Base-by-base conservation (phyloP, 202 grass and related monocot species). In the Setaria viridis region DNA sequence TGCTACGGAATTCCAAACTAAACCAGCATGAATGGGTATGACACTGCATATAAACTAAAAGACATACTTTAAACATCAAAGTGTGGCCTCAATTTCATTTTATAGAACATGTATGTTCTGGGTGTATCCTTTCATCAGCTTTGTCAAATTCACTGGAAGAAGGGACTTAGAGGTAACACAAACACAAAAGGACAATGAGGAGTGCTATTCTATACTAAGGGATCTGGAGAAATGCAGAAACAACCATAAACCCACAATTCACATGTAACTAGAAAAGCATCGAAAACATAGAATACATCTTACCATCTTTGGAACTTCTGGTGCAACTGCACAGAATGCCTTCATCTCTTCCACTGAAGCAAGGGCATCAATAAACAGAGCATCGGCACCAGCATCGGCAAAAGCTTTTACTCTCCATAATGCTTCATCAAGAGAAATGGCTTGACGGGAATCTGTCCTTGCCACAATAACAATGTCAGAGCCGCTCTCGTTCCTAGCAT, bases 381-480 rank as follows among this genome's bases (percentile, higher is more conserved):
- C 93, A 90, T 99, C 93, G 54, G 90, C 93, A 62, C 97, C 97
- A 78, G 90, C 90, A 87, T 99, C 90, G 83, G 93, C 91, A 91
- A 94, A 96, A 65, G 97, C 92, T 58, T 82, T 83, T 78, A 88
- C 93, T 90, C 97, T 91, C 92, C 92, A 92, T 73, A 99, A 77
- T 53, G 97, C 72, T 86, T 99, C 93, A 53, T 96, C 92, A 63
- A 96, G 78, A 80, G 97, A 94, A 64, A 94, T 66, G 77, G 92
- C 97, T 84, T 99, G 97, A 72, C 90, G 84, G 62, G 93, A 86
- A 91, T 94, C 97, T 56, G 90, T 87, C 47, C 93, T 89, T 73
- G 97, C 93, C 12, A 99, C 80, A 74, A 99, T 94, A 70, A 96
- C 90, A 90, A 99, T 96, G 87, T 99, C 96, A 80, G 91, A 95